Evolutionary conservation across 2,329 filamentous ascomycete genomes (phyloP).

Genomic region (Bipolaris sorokiniana): DNA sequence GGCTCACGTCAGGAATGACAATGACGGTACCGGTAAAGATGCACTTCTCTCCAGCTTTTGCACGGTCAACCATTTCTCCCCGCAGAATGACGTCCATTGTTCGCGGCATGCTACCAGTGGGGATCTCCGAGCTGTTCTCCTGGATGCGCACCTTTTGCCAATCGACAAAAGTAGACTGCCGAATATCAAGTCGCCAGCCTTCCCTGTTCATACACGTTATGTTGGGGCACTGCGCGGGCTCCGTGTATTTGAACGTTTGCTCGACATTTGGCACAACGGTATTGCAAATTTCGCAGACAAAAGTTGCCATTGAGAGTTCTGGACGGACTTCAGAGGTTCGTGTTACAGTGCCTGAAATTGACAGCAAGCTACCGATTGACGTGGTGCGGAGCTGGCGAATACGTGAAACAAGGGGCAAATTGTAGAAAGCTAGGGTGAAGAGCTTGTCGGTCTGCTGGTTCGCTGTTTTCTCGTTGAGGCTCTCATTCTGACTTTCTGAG

Average conservation of each 20-base stretch:
- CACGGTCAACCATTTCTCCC: conserved; percentile 95
- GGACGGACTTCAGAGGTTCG: conserved; percentile 96
- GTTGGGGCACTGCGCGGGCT: conserved; percentile 95
- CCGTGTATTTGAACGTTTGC: conserved; percentile 96
- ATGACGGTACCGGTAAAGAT: conserved; percentile 97
- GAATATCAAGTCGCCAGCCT: conserved; percentile 96
- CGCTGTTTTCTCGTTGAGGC: conserved; percentile 72
- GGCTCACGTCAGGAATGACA: conserved; percentile 95
- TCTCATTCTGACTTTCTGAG: conserved; percentile 64
- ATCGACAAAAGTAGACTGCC: conserved; percentile 96
- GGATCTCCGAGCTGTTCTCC: conserved; percentile 97
- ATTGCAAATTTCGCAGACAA: conserved; percentile 87
- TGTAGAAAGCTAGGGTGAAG: conserved; percentile 92
- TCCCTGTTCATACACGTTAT: conserved; percentile 82
- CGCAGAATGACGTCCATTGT: conserved; percentile 97
- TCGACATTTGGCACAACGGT: conserved; percentile 88
- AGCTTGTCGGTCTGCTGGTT: conserved; percentile 98
- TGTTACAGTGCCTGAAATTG: conserved; percentile 95
- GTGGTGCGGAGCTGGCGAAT: conserved; percentile 84
- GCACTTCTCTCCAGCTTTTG: conserved; percentile 97
- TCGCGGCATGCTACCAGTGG: conserved; percentile 96
- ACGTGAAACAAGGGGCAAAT: conserved; percentile 83
- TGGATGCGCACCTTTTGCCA: conserved; percentile 99
- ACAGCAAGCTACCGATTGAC: conserved; percentile 90
- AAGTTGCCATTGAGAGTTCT: conserved; percentile 89